Base-by-base conservation (phyloP, 176 grass and related monocot species). In the Phragmites australis region DNA sequence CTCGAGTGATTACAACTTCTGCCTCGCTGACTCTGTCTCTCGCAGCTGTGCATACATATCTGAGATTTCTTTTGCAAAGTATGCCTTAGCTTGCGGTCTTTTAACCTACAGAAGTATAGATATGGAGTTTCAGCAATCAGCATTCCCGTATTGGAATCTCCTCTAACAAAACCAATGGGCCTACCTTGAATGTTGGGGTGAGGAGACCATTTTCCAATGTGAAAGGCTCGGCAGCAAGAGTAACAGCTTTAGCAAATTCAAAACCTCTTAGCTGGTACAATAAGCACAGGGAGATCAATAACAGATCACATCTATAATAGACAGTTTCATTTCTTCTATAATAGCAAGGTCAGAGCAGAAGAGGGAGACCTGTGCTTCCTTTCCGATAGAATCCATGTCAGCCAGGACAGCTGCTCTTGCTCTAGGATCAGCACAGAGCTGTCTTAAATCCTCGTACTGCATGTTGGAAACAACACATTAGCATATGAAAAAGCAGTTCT, bases 181-280 rank as follows among this genome's bases (percentile, higher is more conserved):
- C 25, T 84, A 84, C 94, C 91, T 97, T 97, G 84, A 97, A 94
- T 47, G 94, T 97, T 50, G 94, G 94, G 63, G 94, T 97, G 26
- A 94, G 89, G 61, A 97, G 94, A 53, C 89, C 94, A 86, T 94
- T 97, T 67, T 97, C 94, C 79, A 90, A 23, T 72, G 94, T 94
- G 80, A 97, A 97, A 66, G 89, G 91, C 67, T 97, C 94, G 70
- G 88, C 56, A 25, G 92, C 89, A 61, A 97, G 76, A 16, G 87
- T 86, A 73, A 94, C 72, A 39, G 85, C 80, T 88, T 90, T 97
- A 9, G 87, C 94, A 86, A 92, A 92, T 80, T 97, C 94, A 74
- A 97, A 97, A 75, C 94, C 94, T 82, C 94, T 94, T 65, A 97
- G 82, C 94, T 97, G 89, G 78, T 52, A 68, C 18, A 58, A 50